phyloP scores from a whole-genome alignment of 257 asterid species.

The Jacaranda copaia region DNA sequence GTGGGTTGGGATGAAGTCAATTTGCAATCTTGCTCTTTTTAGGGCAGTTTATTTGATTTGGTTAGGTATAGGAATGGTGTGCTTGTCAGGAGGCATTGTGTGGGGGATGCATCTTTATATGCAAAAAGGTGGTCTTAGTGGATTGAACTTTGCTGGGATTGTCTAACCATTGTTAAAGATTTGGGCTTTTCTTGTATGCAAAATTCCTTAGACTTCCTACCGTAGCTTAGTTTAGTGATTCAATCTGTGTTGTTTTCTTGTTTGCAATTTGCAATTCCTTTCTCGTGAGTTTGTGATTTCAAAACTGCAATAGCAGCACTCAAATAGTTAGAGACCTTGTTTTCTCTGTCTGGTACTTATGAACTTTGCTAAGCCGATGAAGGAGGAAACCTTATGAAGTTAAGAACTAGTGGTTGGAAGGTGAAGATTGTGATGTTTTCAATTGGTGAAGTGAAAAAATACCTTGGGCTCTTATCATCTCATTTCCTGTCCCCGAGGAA shows the following conservation, averaged over 20 bases:
- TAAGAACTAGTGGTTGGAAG: background rate
- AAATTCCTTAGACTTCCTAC: background rate
- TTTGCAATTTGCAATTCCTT: background rate
- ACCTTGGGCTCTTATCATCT: too few relatives aligned
- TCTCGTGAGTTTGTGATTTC: background rate
- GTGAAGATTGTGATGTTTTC: background rate
- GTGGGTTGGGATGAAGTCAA: background rate
- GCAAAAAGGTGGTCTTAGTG: background rate
- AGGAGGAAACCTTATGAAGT: background rate
- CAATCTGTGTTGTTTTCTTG: background rate
- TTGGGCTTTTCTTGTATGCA: background rate
- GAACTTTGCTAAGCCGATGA: background rate
- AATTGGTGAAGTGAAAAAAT: background rate
- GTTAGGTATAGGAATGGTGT: background rate
- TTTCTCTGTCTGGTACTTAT: background rate
- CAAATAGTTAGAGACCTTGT: background rate
- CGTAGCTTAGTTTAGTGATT: slow-evolving; percentile 11
- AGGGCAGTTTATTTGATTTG: background rate
- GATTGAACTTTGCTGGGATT: background rate
- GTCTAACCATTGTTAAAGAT: background rate
- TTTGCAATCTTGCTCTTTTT: background rate
- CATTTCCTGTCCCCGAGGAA: too few relatives aligned
- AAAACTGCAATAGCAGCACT: slow-evolving; percentile 9
- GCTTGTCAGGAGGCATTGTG: background rate
- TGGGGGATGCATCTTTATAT: background rate